phyloP scores from a whole-genome alignment of 768 basidiomycete species.

The Leucocoprinus leucothites region DNA sequence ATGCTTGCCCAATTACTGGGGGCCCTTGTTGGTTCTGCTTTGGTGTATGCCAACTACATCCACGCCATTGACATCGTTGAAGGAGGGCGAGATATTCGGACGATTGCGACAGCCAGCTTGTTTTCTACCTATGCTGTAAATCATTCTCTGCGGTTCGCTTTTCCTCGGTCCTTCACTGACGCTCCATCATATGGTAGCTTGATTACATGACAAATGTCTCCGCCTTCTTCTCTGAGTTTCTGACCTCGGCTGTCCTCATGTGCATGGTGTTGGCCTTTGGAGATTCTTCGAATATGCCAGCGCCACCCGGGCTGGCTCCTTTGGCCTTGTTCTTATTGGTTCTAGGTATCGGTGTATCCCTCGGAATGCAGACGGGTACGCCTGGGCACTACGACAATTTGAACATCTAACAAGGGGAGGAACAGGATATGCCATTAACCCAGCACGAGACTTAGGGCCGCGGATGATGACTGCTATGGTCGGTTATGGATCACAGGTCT shows the following conservation, averaged over 20 bases:
- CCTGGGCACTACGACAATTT: background rate
- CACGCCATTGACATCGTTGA: constrained; percentile 66
- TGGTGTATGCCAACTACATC: constrained; percentile 63
- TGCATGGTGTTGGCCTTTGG: constrained; percentile 50
- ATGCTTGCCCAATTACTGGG: constrained; percentile 56
- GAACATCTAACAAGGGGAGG: background rate
- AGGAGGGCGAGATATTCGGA: constrained; percentile 52
- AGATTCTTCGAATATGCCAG: constrained; percentile 49
- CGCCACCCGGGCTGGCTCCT: constrained; percentile 49
- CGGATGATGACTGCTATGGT: constrained; percentile 68
- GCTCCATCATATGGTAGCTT: constrained; percentile 19
- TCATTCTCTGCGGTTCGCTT: background rate
- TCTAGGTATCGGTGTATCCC: constrained; percentile 53
- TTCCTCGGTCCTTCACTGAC: background rate
- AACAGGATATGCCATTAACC: constrained; percentile 60
- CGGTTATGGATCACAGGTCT: constrained; percentile 61
- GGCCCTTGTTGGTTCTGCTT: constrained; percentile 51
- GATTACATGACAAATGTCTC: constrained; percentile 38
- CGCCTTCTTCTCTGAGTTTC: constrained; percentile 47
- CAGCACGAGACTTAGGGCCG: constrained; percentile 72
- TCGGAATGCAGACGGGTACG: constrained; percentile 60
- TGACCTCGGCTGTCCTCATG: constrained; percentile 52
- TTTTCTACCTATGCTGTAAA: constrained; percentile 63
- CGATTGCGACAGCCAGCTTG: constrained; percentile 52
- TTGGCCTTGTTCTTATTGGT: constrained; percentile 53